A percentile compares a stretch with the other conserved stretches of the same genome.
Conservation (phyloP, 148 eudicot genomes). For the Rheum nobile region DNA sequence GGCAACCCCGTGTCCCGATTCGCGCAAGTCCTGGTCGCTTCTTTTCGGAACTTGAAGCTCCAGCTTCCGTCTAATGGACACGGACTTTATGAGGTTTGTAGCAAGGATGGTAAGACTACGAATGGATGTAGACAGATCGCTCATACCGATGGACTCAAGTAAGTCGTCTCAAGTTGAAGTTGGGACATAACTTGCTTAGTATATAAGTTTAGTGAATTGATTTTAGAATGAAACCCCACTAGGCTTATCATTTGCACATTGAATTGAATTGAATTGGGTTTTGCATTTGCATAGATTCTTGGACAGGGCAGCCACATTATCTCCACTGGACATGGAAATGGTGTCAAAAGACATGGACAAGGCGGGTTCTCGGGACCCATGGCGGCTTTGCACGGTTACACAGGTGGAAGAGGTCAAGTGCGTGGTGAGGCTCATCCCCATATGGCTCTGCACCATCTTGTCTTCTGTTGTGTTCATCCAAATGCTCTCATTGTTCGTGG, state of each 20-base stretch:
- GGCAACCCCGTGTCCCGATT: conserved; percentile 45
- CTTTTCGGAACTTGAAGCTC: conserved; percentile 27
- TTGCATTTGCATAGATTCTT: conserved; percentile 22
- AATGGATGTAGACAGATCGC: conserved; percentile 19
- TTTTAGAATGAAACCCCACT: too few species aligned
- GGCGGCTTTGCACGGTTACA: conserved; percentile 48
- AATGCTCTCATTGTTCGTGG: conserved; percentile 55
- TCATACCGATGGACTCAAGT: conserved; percentile 38
- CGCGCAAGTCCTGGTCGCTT: conserved; percentile 38
- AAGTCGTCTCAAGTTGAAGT: too few species aligned
- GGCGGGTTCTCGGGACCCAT: conserved; percentile 22
- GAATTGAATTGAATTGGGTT: not conserved
- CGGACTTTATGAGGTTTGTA: conserved; percentile 23
- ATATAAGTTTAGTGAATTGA: too few species aligned
- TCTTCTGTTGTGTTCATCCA: conserved; percentile 61
- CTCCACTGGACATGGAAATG: conserved; percentile 34
- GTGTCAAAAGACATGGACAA: conserved; percentile 6
- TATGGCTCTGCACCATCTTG: conserved; percentile 53
- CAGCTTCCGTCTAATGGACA: conserved; percentile 26
- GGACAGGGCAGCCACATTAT: conserved; percentile 42
- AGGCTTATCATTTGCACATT: too few species aligned
- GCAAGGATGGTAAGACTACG: conserved; percentile 16
- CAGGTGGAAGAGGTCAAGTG: conserved; percentile 65
- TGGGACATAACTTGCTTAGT: too few species aligned
- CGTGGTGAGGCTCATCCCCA: conserved; percentile 42